Evolutionary conservation across 2,329 filamentous ascomycete species (phyloP), one percentile per base, ranked within the genome.

Genomic region (Pyricularia pennisetigena): DNA sequence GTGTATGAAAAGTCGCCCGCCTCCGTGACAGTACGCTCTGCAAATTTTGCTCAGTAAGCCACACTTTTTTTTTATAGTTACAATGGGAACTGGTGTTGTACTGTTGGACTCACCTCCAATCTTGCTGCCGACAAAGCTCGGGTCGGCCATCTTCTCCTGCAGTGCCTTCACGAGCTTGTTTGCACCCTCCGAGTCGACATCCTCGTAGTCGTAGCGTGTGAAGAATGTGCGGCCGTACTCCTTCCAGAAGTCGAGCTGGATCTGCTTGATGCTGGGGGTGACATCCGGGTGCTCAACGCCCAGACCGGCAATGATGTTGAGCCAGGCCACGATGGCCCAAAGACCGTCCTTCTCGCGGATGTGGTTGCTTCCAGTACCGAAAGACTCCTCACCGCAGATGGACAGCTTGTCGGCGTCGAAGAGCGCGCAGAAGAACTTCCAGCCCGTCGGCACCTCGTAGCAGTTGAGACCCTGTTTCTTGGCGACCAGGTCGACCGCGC

Each of bases 331-430:
- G 71, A 99, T 87, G 70, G 95, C 95, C 95, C 95, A 99, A 61
- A 99, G 86, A 71, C 95, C 95, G 76, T 99, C 95, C 87, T 99
- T 99, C 84, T 99, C 95, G 74, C 95, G 93, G 76, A 99, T 97
- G 81, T 99, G 95, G 84, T 99, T 97, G 80, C 92, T 97, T 57
- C 95, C 95, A 12, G 95, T 99, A 73, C 95, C 95, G 79, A 99
- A 99, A 72, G 91, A 95, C 85, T 99, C 95, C 82, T 99, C 95
- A 69, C 95, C 95, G 77, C 95, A 99, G 78, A 99, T 99, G 76
- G 95, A 97, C 76, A 97, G 90, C 85, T 97, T 97, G 81, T 97
- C 85, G 72, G 92, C 90, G 76, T 97, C 94, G 75, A 97, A 97
- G 69, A 97, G 86, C 74, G 93, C 93, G 77, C 94, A 97, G 88